Evolutionary conservation across 257 asterid genomes (phyloP), one percentile per base, ranked within the genome.

Genomic region (Solanum commersonii): DNA sequence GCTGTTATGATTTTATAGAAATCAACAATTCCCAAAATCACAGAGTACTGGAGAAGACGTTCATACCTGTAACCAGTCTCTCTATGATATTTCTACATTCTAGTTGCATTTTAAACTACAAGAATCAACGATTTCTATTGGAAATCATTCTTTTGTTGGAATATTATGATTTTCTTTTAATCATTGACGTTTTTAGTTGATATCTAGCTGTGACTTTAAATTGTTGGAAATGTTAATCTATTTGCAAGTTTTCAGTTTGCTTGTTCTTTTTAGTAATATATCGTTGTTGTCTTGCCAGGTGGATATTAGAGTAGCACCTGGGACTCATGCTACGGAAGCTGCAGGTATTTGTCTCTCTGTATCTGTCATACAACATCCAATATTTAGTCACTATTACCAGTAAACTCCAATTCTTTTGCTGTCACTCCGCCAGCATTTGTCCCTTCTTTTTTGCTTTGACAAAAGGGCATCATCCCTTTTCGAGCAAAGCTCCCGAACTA

Each of bases 261-360:
- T 78, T 82, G 22, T n/a, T 67, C 20, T 20, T 89, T 81, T 79
- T 76, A 84, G 84, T 79, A 34, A 78, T 46, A 38, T 67, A n/a
- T 86, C 16, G n/a, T 52, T 74, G 59, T 89, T 83, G 60, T 90
- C 72, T 91, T 91, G 14, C 73, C 89, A 95, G 98, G 98, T 95
- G 89, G 99, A 96, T 89, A 96, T 96, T 90, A 95, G 96, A 91
- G 95, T 96, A 38, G 99, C 98, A 29, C 98, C 98, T 85, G 98
- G 98, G 84, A 89, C 94, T 89, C 99, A 95, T 93, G 97, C 97
- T 42, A 94, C 98, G 1, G 99, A 96, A 92, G 99, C 95, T 92
- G 96, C 98, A 95, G 99, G 99, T 96, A 76, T 88, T 87, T 89
- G 89, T 92, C 88, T 67, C 86, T 87, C 87, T 84, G 63, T 83